phyloP scores from a whole-genome alignment of 108 stramenopile species.

The Bacterosira constricta region DNA sequence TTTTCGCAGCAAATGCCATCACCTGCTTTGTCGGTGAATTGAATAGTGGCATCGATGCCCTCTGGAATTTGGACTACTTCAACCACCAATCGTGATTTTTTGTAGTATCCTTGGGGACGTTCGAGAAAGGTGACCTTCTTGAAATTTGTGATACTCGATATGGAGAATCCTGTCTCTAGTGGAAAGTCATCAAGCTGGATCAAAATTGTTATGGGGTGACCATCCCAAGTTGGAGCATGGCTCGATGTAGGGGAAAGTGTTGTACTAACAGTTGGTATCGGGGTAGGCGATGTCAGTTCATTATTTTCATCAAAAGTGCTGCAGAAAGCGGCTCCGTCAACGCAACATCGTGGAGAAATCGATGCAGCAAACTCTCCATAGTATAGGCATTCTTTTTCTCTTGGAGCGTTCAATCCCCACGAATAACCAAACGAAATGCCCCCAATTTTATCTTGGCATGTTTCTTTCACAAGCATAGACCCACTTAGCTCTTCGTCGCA shows the following conservation, averaged over 20 bases:
- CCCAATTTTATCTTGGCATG: conserved; percentile 27
- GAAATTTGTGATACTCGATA: neutral
- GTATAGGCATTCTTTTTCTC: conserved; percentile 23
- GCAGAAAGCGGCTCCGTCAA: conserved; percentile 24
- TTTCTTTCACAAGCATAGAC: conserved; percentile 15
- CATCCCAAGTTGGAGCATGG: conserved; percentile 10
- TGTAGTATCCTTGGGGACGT: conserved; percentile 18
- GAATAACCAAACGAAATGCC: conserved; percentile 25
- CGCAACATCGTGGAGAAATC: conserved; percentile 22
- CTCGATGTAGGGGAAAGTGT: conserved; percentile 11
- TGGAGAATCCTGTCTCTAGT: conserved; percentile 10
- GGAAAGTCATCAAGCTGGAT: conserved; percentile 20
- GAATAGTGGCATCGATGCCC: conserved; percentile 8
- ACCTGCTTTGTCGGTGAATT: conserved; percentile 14
- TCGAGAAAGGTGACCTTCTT: conserved; percentile 4
- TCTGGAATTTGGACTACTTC: conserved; percentile 18
- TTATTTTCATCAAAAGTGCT: neutral
- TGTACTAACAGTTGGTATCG: neutral
- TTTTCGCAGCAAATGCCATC: conserved; percentile 24
- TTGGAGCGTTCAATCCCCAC: conserved; percentile 16
- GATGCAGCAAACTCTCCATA: neutral
- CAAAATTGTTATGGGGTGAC: neutral
- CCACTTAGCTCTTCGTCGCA: conserved; percentile 19
- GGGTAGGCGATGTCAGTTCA: too few relatives aligned
- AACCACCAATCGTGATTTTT: neutral